These are phyloP conservation scores for Candida coquimbonensis DNA, from an alignment of 805 yeast species.

Conservation along the genomic window DNA sequence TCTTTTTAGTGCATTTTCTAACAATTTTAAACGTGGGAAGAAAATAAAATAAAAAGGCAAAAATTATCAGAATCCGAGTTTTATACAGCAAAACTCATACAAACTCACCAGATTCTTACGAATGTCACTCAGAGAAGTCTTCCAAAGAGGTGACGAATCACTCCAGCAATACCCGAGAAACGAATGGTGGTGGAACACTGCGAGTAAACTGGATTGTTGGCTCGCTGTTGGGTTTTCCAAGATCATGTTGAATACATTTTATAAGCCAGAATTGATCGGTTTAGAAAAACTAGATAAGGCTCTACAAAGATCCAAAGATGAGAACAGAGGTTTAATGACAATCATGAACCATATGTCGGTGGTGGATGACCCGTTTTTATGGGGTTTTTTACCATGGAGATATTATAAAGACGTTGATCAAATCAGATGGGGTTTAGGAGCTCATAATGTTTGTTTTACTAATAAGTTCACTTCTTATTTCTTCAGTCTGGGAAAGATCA, in stretches of 20 bases:
- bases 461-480: conserved; percentile 44
- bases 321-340: conserved; percentile 73
- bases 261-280: conserved; percentile 56
- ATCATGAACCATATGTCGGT: conserved; percentile 90
- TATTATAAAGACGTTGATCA: conserved; percentile 54
- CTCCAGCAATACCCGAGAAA: conserved; percentile 56
- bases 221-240: conserved; percentile 62
- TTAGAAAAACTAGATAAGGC: conserved; percentile 61
- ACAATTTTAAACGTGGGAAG: not conserved
- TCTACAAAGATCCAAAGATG: conserved; percentile 50
- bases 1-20: no score
- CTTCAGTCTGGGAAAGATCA: conserved; percentile 83
- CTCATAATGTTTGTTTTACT: conserved; percentile 82
- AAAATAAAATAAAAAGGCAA: not conserved
- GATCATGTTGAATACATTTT: conserved; percentile 49
- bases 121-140: conserved; percentile 67
- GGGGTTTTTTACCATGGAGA: conserved; percentile 79
- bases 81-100: no score
- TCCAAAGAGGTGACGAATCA: conserved; percentile 68
- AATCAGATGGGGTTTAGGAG: conserved; percentile 93
- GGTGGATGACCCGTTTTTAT: conserved; percentile 86
- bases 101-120: not conserved
- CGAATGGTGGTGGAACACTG: conserved; percentile 52
- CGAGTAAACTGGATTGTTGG: conserved; percentile 63
- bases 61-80: no score